Conservation (phyloP, 1,284 basidiomycete species). For the Laetiporus sulphureus region DNA sequence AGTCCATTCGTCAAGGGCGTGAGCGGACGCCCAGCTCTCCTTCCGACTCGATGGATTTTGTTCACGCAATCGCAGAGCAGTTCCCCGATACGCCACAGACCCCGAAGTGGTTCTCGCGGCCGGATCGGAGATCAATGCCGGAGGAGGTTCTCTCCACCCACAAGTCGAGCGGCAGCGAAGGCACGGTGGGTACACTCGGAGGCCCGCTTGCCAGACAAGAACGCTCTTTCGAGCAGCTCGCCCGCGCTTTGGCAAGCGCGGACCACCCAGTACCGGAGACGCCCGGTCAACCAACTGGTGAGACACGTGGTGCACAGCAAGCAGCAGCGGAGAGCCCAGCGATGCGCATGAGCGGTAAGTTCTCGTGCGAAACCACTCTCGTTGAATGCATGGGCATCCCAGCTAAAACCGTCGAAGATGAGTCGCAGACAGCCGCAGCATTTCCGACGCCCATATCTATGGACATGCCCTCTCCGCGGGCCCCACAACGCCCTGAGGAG, state of each 20-base stretch:
- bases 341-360: neutral
- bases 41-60: constrained; percentile 34
- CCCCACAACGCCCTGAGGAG: too few relatives aligned
- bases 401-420: constrained; percentile 5
- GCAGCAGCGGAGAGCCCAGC: too few relatives aligned
- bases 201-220: too few relatives aligned
- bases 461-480: constrained; percentile 5
- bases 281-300: too few relatives aligned
- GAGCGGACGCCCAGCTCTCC: constrained; percentile 13
- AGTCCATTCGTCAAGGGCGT: constrained; percentile 6
- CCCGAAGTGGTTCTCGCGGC: constrained; percentile 7
- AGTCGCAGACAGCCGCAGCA: constrained; percentile 8
- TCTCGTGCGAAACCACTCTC: constrained; percentile 3
- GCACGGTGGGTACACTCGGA: too few relatives aligned
- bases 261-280: too few relatives aligned
- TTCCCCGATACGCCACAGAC: constrained; percentile 44
- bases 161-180: too few relatives aligned
- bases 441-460: constrained; percentile 14
- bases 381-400: neutral
- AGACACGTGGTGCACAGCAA: too few relatives aligned
- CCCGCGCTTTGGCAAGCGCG: too few relatives aligned
- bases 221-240: too few relatives aligned
- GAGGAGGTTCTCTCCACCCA: too few relatives aligned
- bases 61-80: constrained; percentile 42
- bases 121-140: neutral